Base-by-base conservation (phyloP, 139 green algal genomes). In the Coelastrella sp. region DNA sequence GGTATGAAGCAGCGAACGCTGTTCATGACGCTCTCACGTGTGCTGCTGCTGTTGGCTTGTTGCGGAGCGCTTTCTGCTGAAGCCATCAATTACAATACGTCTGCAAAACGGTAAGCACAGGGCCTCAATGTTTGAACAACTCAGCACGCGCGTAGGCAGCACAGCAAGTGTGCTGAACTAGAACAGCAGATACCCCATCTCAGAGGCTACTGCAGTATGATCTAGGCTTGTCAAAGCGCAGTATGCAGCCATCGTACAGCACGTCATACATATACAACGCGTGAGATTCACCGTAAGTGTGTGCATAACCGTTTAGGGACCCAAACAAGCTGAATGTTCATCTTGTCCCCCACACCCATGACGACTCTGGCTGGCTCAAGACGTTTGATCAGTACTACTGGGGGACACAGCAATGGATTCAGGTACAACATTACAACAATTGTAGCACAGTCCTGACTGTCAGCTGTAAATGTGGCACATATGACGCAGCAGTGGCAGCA, bases 331-430 rank as follows among this genome's bases (percentile, higher is more conserved):
- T 98, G 0, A 98, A 97, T 65, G 95, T 98, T 13, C 97, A 99
- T 91, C 59, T 99, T 11, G 96, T 99, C 8, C 90, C 93, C 5
- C 97, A 99, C 88, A 96, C 95, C 5, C 97, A 99, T 81, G 97
- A 99, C 58, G 97, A 99, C 86, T 91, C 96, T 20, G 97, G 97
- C 8, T 99, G 97, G 97, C 92, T 99, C 2, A 99, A 99, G 78
- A 99, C 97, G 0, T 95, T 98, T 54, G 96, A 98, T 80, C 95
- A 99, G 91, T 99, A 99, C 91, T 97, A 96, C 80, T 96, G 92
- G 10, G 97, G 97, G 0, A 87, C 92, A 0, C 94, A 94, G 22
- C 95, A 98, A 54, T 86, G 93, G n/a, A 98, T 99, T 32, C 95
- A 98, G 95, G 92, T 95, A 59, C 1, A 32, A 32, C 20, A 32